These are phyloP conservation scores for Hirsutella thompsonii DNA, from an alignment of 2,329 filamentous ascomycete species.

Conservation along the genomic window DNA sequence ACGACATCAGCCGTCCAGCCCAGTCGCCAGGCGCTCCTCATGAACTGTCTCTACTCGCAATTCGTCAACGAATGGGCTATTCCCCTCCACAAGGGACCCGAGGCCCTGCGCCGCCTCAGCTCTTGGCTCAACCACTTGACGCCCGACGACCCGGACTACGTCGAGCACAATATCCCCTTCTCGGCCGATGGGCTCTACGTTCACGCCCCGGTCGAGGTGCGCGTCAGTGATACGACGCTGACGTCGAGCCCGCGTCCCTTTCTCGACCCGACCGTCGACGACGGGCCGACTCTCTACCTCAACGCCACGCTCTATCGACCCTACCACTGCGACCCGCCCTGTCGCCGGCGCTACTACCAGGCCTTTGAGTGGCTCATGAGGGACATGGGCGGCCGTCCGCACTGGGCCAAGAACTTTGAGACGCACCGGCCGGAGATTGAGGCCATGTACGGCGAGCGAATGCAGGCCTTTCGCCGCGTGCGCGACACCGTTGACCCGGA, in stretches of 20 bases:
- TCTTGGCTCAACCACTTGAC: slow-evolving; percentile 64
- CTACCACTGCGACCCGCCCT: slow-evolving; percentile 66
- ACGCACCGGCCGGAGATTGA: slow-evolving; percentile 48
- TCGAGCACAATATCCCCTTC: slow-evolving; percentile 62
- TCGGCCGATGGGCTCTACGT: slow-evolving; percentile 69
- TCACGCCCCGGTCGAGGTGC: slow-evolving; percentile 86
- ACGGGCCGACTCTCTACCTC: slow-evolving; percentile 70
- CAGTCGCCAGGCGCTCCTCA: slow-evolving; percentile 67
- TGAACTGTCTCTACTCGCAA: slow-evolving; percentile 98
- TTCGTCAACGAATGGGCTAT: slow-evolving; percentile 98
- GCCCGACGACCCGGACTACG: slow-evolving; percentile 51
- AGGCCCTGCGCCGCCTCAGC: slow-evolving; percentile 69
- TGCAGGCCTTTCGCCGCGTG: slow-evolving; percentile 54
- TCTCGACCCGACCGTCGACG: slow-evolving; percentile 56
- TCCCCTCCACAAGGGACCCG: slow-evolving; percentile 72
- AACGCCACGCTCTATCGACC: slow-evolving; percentile 85
- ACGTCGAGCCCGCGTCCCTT: slow-evolving; percentile 22
- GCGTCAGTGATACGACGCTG: slow-evolving; percentile 57
- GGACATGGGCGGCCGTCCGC: slow-evolving; percentile 67
- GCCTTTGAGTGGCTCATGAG: slow-evolving; percentile 88
- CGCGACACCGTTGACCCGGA: slow-evolving; percentile 62
- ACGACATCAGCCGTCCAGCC: slow-evolving; percentile 66
- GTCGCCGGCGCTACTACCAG: slow-evolving; percentile 66
- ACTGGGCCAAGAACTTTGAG: slow-evolving; percentile 89
- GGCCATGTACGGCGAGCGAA: slow-evolving; percentile 53